Base-by-base conservation (phyloP, 2,329 filamentous ascomycete genomes). In the Emergomyces orientalis region DNA sequence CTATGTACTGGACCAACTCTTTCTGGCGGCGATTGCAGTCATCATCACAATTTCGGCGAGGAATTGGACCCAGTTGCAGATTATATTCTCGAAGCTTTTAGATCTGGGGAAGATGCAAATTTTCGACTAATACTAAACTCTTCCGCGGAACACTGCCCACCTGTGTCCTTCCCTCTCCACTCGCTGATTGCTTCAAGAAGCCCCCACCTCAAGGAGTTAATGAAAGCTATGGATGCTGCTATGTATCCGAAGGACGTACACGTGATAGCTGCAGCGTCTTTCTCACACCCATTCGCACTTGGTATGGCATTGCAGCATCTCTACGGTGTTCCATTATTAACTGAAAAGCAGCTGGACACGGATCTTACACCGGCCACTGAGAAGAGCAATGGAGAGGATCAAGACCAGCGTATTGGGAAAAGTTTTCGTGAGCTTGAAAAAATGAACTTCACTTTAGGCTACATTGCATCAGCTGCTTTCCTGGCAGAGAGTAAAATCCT, bases 401-500 rank as follows among this genome's bases (percentile, higher is more conserved):
- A n/a, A 30, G 30, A 22, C 34, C 34, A 22, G 30, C 9, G 7
- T 5, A 25, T 9, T 39, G 52, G 19, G 13, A n/a, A 25, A n/a
- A 13, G n/a, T 17, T 22, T 37, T 32, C 25, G 19, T 34, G 54
- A 25, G 19, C 11, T 56, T n/a, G 67, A 68, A 13, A 67, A 67
- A 62, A 66, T 70, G 25, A 70, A 73, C 34, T 67, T 75, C 39
- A 68, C 69, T 17, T 45, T 75, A 7, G 73, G 69, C 61, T 75
- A 75, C 62, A 70, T 69, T 19, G 63, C 67, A 1, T 68, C 68
- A 0, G 73, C 73, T 0, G 69, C 70, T 0, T 75, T 75, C 60
- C 65, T 76, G 22, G 65, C 66, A 7, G 57, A 69, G 7, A 59
- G 52, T 4, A 63, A 63, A 1, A 65, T 75, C 51, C 64, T 69